These are phyloP conservation scores for Panicum virgatum DNA, from an alignment of 202 grass and related monocot species.

Conservation along the genomic window DNA sequence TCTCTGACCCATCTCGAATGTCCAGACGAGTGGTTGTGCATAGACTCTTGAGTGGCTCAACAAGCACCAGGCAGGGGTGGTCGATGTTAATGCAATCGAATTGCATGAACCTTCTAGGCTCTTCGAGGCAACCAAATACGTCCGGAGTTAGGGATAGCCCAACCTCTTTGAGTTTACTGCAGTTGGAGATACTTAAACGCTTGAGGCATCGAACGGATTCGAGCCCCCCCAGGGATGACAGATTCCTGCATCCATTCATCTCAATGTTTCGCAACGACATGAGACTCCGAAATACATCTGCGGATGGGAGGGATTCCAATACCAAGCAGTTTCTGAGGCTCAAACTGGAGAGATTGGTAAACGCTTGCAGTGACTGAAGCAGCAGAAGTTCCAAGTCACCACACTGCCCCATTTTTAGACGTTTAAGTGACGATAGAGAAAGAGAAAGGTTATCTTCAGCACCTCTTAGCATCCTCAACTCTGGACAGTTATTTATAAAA, in stretches of 20 bases:
- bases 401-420: rapidly evolving
- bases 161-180: not conserved
- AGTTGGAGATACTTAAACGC: rapidly evolving
- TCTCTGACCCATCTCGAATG: not conserved
- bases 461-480: not conserved
- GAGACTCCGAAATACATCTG: not conserved
- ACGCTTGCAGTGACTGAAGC: not conserved
- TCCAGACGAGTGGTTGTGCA: not conserved
- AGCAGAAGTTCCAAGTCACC: not conserved
- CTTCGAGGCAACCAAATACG: not conserved
- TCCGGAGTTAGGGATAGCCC: not conserved
- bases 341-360: not conserved
- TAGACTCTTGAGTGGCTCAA: conserved; percentile 31
- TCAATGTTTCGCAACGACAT: rapidly evolving
- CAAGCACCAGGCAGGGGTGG: not conserved
- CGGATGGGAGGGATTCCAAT: not conserved
- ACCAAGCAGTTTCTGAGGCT: rapidly evolving
- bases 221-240: not conserved
- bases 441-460: not conserved
- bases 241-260: not conserved
- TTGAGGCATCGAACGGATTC: not conserved
- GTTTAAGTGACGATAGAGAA: rapidly evolving
- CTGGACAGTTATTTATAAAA: rapidly evolving
- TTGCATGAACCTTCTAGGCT: not conserved
- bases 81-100: rapidly evolving